Evolutionary conservation across 768 basidiomycete genomes (phyloP).

Genomic region (Lyophyllum decastes): DNA sequence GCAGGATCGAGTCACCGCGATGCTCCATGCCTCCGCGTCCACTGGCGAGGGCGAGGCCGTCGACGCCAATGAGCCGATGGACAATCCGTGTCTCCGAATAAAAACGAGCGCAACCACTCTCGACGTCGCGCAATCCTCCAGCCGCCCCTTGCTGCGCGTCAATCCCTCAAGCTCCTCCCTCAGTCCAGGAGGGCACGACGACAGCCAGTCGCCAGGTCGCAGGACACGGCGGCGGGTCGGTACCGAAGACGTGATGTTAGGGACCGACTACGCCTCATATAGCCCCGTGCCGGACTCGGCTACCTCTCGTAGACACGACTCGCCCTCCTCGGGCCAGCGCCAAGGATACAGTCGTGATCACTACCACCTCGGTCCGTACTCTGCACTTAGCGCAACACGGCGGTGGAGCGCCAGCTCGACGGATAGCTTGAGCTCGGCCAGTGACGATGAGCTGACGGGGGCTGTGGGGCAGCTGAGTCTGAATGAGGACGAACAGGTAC

Average conservation of each 20-base stretch:
- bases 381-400: constrained; percentile 2
- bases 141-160: constrained; percentile 17
- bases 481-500: constrained; percentile 84
- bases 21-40: constrained; percentile 31
- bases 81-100: constrained; percentile 3
- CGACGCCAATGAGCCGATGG: background rate
- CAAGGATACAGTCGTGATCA: background rate
- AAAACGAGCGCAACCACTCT: constrained; percentile 12
- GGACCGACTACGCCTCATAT: constrained; percentile 14
- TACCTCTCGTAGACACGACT: constrained; percentile 12
- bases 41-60: constrained; percentile 3
- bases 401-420: constrained; percentile 34
- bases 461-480: constrained; percentile 85
- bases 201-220: constrained; percentile 35
- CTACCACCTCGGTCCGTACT: background rate
- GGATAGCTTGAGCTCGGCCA: constrained; percentile 33
- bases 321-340: constrained; percentile 15
- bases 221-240: constrained; percentile 55
- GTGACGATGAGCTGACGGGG: constrained; percentile 51
- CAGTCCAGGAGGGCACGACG: constrained; percentile 22
- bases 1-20: constrained; percentile 67
- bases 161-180: constrained; percentile 13
- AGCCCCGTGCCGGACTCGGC: constrained; percentile 23
- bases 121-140: background rate
- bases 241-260: constrained; percentile 27